These are phyloP conservation scores for Sporisorium scitamineum DNA, from an alignment of 1,284 basidiomycete species.

Conservation along the genomic window DNA sequence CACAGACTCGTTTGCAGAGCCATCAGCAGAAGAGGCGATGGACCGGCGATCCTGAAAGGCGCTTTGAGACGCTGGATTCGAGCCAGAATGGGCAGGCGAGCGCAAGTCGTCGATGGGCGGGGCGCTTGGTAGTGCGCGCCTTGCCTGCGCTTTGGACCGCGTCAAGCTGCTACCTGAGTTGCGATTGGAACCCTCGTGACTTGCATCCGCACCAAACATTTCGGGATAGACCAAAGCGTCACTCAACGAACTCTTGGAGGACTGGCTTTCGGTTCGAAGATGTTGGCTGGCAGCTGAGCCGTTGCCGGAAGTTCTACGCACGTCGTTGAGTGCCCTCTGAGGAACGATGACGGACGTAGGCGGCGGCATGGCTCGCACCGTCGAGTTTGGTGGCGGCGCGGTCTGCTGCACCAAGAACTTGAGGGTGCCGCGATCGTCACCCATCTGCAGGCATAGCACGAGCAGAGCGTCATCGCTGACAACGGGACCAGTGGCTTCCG, in stretches of 20 bases:
- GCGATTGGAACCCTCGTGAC: slow-evolving; percentile 37
- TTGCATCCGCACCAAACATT: slow-evolving; percentile 25
- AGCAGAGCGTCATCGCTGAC: slow-evolving; percentile 66
- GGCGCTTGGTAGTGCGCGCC: slow-evolving; percentile 46
- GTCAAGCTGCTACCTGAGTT: slow-evolving; percentile 48
- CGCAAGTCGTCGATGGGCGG: slow-evolving; percentile 42
- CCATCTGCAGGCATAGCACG: slow-evolving; percentile 64
- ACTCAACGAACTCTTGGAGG: slow-evolving; percentile 56
- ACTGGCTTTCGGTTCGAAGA: slow-evolving; percentile 49
- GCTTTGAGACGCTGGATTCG: slow-evolving; percentile 1
- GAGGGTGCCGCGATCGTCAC: slow-evolving; percentile 66
- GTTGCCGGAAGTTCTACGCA: slow-evolving; percentile 19
- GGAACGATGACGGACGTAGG: slow-evolving; percentile 33
- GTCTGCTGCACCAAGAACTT: slow-evolving; percentile 65
- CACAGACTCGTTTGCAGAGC: slow-evolving; percentile 27
- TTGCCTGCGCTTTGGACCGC: slow-evolving; percentile 48
- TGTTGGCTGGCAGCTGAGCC: slow-evolving; percentile 39
- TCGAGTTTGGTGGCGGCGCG: slow-evolving; percentile 41
- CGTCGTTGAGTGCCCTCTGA: slow-evolving; percentile 28
- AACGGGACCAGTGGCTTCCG: slow-evolving; percentile 56
- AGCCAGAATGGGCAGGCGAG: slow-evolving; percentile 27
- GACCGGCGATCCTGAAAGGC: slow-evolving; percentile 38
- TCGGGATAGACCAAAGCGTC: slow-evolving; percentile 46
- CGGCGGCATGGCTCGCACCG: slow-evolving; percentile 49
- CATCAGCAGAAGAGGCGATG: slow-evolving; percentile 41